phyloP scores from a whole-genome alignment of 768 basidiomycete genomes.

The Mycena olivaceomarginata region DNA sequence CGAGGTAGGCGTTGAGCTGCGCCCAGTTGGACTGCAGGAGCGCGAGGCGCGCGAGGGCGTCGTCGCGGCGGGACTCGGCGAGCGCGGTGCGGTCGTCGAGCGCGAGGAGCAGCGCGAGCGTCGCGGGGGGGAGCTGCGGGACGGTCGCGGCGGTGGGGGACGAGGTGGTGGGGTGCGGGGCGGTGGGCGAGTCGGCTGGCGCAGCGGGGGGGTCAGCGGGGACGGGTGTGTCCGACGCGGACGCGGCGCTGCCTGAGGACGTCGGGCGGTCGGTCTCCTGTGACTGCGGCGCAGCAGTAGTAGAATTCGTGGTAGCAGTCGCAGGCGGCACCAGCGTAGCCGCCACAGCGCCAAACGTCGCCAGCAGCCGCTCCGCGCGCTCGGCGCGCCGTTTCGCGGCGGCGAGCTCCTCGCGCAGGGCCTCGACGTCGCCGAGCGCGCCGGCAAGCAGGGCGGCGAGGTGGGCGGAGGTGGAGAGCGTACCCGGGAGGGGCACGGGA shows the following conservation, averaged over 20 bases:
- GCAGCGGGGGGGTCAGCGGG: conserved; percentile 21
- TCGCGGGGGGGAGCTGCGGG: conserved; percentile 43
- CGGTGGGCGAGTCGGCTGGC: conserved; percentile 45
- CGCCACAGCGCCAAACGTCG: conserved; percentile 45
- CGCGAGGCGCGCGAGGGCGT: conserved; percentile 62
- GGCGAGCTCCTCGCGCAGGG: conserved; percentile 69
- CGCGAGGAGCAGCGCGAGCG: conserved; percentile 53
- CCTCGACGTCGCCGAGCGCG: conserved; percentile 72
- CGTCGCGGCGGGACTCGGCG: conserved; percentile 74
- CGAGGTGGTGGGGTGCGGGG: not conserved
- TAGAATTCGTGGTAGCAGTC: too few species aligned
- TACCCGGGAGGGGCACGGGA: conserved; percentile 30
- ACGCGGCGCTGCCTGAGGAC: conserved; percentile 21
- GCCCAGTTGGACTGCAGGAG: conserved; percentile 70
- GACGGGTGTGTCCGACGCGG: conserved; percentile 2
- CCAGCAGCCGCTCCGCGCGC: conserved; percentile 69
- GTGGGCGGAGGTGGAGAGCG: conserved; percentile 64
- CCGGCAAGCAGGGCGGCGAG: conserved; percentile 76
- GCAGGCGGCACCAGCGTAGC: not conserved
- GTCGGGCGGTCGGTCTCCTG: conserved; percentile 2
- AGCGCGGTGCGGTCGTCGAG: conserved; percentile 70
- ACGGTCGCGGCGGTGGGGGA: conserved; percentile 53
- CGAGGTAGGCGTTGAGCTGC: conserved; percentile 69
- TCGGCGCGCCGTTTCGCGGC: conserved; percentile 67
- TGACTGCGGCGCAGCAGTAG: too few species aligned